Conservation (phyloP, 495 filamentous ascomycete genomes). For the Astrothelium macrocarpum region DNA sequence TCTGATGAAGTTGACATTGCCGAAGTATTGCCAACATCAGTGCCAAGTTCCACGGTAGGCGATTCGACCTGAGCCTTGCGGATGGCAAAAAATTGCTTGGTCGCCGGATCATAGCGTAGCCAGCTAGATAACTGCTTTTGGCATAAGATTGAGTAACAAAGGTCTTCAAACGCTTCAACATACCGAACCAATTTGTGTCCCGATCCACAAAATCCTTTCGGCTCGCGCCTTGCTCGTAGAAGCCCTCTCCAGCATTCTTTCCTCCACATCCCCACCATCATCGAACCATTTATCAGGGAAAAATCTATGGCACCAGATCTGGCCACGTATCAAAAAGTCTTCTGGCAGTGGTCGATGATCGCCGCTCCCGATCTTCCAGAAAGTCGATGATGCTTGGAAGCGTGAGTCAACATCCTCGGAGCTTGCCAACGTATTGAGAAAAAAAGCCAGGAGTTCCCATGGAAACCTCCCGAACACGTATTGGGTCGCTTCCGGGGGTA, state of each 20-base stretch:
- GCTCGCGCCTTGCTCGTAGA: constrained; percentile 55
- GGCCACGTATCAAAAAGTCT: constrained; percentile 71
- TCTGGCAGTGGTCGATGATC: constrained; percentile 60
- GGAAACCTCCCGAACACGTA: constrained; percentile 49
- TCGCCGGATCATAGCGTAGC: neutral
- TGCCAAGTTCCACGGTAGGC: neutral
- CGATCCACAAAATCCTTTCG: constrained; percentile 54
- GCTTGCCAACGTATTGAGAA: constrained; percentile 54
- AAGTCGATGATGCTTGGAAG: constrained; percentile 34
- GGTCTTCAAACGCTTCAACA: neutral
- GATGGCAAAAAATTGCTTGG: neutral
- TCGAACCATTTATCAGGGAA: constrained; percentile 64
- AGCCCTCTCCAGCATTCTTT: constrained; percentile 58
- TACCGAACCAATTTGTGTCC: neutral
- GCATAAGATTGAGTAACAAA: neutral
- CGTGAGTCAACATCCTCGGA: constrained; percentile 35
- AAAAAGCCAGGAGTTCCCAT: constrained; percentile 53
- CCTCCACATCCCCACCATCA: constrained; percentile 60
- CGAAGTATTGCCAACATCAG: neutral
- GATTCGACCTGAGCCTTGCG: neutral
- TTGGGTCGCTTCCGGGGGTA: constrained; percentile 42
- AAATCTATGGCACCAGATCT: constrained; percentile 59
- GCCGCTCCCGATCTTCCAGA: constrained; percentile 48
- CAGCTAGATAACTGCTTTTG: neutral
- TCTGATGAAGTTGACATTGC: neutral